Evolutionary conservation across 2,329 filamentous ascomycete species (phyloP).

Genomic region (Cercospora janseana): DNA sequence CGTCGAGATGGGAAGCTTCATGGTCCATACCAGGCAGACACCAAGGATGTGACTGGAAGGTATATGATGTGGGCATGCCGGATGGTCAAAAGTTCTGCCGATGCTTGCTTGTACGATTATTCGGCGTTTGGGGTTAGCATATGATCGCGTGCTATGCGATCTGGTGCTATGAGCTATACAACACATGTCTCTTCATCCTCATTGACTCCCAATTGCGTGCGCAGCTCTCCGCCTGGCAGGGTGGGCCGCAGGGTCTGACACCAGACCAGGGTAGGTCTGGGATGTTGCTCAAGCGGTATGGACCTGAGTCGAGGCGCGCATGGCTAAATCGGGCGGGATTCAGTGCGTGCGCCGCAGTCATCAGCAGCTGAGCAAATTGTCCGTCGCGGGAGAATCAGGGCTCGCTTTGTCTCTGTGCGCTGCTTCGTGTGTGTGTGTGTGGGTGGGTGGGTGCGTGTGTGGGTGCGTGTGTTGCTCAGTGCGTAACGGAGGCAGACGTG

Average conservation of each 20-base stretch:
- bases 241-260: too few species aligned
- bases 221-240: too few species aligned
- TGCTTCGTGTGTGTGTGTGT: too few species aligned
- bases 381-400: not conserved
- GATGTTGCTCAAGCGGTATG: not conserved
- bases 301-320: not conserved
- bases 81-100: slow-evolving; percentile 5
- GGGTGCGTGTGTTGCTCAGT: too few species aligned
- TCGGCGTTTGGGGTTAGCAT: slow-evolving; percentile 4
- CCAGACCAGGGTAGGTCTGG: not conserved
- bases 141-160: slow-evolving; percentile 1
- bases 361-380: not conserved
- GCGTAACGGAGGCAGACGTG: slow-evolving; percentile 2
- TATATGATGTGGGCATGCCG: not conserved
- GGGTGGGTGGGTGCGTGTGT: too few species aligned
- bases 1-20: not conserved
- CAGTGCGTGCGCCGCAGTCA: too few species aligned
- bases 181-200: not conserved
- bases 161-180: not conserved
- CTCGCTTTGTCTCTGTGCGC: not conserved
- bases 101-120: slow-evolving; percentile 6
- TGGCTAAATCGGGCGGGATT: not conserved
- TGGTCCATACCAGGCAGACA: not conserved
- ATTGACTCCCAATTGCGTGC: not conserved
- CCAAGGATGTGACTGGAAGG: not conserved